Conservation (phyloP, 345 rosid species). For the Camelina hispida region DNA sequence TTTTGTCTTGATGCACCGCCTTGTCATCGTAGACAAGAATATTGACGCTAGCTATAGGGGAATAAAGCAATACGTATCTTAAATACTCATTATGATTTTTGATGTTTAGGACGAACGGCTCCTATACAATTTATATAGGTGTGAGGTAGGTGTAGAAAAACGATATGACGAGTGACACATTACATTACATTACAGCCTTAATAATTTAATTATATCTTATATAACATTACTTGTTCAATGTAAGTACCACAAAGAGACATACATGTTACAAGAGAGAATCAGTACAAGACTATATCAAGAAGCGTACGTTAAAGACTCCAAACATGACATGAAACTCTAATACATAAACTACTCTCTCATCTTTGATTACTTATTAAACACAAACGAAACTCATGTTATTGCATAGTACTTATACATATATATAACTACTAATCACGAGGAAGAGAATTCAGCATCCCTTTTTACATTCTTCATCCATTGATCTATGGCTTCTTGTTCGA, state of each 20-base stretch:
- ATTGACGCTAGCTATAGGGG: not conserved
- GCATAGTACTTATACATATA: constrained; percentile 3
- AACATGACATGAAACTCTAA: constrained; percentile 5
- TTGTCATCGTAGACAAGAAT: constrained; percentile 1
- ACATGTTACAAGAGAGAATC: not conserved
- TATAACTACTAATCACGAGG: constrained; percentile 13
- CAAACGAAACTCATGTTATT: constrained; percentile 11
- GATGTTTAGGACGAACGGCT: not conserved
- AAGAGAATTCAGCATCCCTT: not conserved
- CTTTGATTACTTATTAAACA: not conserved
- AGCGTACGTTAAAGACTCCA: not conserved
- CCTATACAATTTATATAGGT: not conserved
- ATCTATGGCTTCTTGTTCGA: constrained; percentile 45
- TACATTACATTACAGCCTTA: not conserved
- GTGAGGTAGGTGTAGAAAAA: not conserved
- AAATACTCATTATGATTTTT: not conserved
- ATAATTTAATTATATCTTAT: not conserved
- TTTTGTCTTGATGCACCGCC: constrained; percentile 36
- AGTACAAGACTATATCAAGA: not conserved
- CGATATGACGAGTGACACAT: not conserved
- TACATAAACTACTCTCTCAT: not conserved
- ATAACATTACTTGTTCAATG: not conserved
- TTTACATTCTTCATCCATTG: not conserved
- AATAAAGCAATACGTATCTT: constrained; percentile 1
- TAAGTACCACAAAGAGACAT: not conserved